These are phyloP conservation scores for Candida tibetensis DNA, from an alignment of 805 yeast species.

Conservation along the genomic window DNA sequence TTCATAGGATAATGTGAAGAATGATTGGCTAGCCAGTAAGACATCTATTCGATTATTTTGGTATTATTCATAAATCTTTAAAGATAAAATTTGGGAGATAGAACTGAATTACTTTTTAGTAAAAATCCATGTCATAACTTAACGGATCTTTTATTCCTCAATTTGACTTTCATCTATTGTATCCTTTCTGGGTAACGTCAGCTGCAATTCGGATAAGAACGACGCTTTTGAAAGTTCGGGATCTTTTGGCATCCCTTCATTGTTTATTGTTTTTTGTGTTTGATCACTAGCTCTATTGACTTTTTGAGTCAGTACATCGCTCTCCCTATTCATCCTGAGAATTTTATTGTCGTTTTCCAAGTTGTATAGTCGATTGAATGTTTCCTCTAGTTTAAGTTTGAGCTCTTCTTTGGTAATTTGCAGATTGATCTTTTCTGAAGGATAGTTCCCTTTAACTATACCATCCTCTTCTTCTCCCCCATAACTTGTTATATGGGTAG, in stretches of 20 bases:
- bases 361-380: slow-evolving; percentile 34
- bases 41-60: too few species aligned
- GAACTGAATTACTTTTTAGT: too few species aligned
- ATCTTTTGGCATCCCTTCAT: neutral
- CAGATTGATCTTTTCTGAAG: neutral
- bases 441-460: slow-evolving; percentile 38
- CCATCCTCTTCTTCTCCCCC: slow-evolving; percentile 23
- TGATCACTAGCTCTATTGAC: neutral
- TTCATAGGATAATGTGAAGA: too few species aligned
- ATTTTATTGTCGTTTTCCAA: slow-evolving; percentile 27
- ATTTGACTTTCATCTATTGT: neutral
- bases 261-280: neutral
- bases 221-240: neutral
- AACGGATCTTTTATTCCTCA: neutral
- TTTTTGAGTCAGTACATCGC: slow-evolving; percentile 1
- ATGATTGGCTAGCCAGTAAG: too few species aligned
- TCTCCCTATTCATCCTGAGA: slow-evolving; percentile 13
- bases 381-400: slow-evolving; percentile 36
- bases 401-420: slow-evolving; percentile 33
- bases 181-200: neutral
- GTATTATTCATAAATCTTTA: too few species aligned
- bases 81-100: too few species aligned
- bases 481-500: slow-evolving; percentile 41
- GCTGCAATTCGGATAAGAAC: neutral
- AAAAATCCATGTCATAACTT: too few species aligned